These are phyloP conservation scores for Stromatinia cepivora DNA, from an alignment of 2,329 filamentous ascomycete species.

Conservation along the genomic window DNA sequence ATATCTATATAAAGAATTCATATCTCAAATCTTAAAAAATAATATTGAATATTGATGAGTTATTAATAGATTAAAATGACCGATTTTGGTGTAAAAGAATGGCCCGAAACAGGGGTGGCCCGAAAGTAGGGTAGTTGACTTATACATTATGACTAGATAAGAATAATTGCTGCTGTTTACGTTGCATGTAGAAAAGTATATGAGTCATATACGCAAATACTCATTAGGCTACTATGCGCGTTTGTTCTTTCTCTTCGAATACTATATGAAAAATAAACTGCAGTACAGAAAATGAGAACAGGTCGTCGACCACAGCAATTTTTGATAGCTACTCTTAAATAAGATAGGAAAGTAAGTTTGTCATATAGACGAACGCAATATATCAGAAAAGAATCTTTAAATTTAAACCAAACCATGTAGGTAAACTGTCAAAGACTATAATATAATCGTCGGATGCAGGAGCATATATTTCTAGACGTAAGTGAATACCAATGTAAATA, in stretches of 20 bases:
- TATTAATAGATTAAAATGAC: no score
- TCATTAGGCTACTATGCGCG: conserved; percentile 63
- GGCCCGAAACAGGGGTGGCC: no score
- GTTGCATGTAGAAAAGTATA: background rate
- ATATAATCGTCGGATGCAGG: conserved; percentile 55
- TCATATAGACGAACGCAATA: background rate
- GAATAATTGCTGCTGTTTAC: background rate
- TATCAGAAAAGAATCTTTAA: conserved; percentile 54
- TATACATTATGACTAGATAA: conserved; percentile 51
- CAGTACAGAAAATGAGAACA: conserved; percentile 47
- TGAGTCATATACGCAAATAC: conserved; percentile 49
- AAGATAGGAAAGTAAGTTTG: no score
- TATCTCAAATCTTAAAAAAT: no score
- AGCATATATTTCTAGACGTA: conserved; percentile 26
- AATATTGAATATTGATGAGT: no score
- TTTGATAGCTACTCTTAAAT: conserved; percentile 46
- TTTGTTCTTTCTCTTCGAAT: conserved; percentile 57
- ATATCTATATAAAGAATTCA: no score
- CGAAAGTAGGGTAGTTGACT: no score
- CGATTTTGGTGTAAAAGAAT: no score
- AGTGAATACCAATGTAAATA: conserved; percentile 12
- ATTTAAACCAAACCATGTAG: conserved; percentile 50
- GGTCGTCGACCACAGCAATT: conserved; percentile 51
- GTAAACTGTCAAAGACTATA: conserved; percentile 53
- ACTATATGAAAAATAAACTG: conserved; percentile 48